phyloP scores from a whole-genome alignment of 148 eudicot genomes.

The Chenopodium formosanum region DNA sequence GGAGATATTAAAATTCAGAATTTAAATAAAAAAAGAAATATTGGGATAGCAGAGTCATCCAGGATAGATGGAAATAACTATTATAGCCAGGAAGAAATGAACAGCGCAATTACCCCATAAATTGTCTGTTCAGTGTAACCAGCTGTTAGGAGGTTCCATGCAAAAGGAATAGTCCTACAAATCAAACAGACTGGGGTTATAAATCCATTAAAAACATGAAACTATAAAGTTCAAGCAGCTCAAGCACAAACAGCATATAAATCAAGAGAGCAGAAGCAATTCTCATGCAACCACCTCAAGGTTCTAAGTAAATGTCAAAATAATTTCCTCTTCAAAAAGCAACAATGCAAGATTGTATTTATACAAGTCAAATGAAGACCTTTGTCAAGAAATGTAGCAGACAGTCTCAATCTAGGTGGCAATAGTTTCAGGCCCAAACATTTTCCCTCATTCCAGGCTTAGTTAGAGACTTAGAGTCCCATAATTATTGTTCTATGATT shows the following conservation, averaged over 20 bases:
- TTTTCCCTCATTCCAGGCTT: no score
- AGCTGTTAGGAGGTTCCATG: conserved; percentile 95
- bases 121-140: conserved; percentile 87
- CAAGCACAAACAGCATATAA: background rate
- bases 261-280: background rate
- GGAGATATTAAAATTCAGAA: conserved; percentile 12
- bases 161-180: conserved; percentile 95
- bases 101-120: conserved; percentile 59
- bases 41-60: background rate
- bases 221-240: conserved; percentile 9
- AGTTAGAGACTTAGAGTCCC: no score
- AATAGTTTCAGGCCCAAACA: no score
- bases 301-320: background rate
- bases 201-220: background rate
- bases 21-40: background rate
- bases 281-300: background rate
- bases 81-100: conserved; percentile 7
- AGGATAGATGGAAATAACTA: background rate
- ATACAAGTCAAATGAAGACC: background rate
- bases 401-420: no score
- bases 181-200: conserved; percentile 22
- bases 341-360: background rate
- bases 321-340: background rate
- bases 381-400: no score
- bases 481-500: no score